These are phyloP conservation scores for Xylariales sp. DNA, from an alignment of 2,329 filamentous ascomycete species.

Conservation along the genomic window DNA sequence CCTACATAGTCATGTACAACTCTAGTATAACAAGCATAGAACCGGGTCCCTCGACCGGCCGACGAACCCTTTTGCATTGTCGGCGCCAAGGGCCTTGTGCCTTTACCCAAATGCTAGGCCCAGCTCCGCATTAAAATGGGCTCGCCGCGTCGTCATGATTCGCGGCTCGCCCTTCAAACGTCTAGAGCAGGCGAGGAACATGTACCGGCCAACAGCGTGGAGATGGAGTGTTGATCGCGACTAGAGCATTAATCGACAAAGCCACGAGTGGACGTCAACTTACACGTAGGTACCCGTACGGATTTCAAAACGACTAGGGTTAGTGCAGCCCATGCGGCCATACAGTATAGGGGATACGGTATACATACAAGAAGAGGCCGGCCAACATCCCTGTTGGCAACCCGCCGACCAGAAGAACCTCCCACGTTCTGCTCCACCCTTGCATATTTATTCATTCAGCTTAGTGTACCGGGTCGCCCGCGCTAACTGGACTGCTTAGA, in stretches of 20 bases:
- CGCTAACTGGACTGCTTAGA: background rate
- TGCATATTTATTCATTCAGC: background rate
- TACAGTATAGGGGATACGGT: conserved; percentile 5
- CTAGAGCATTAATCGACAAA: background rate
- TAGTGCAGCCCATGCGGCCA: background rate
- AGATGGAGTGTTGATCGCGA: background rate
- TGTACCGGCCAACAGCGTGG: conserved; percentile 5
- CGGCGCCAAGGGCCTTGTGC: background rate
- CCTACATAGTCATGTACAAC: conserved; percentile 6
- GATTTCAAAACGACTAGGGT: background rate
- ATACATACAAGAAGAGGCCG: background rate
- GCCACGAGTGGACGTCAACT: conserved; percentile 18
- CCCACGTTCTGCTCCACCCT: conserved; percentile 11
- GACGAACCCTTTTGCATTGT: background rate
- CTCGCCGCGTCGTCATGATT: conserved; percentile 23
- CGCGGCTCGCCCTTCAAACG: conserved; percentile 8
- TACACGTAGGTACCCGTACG: background rate
- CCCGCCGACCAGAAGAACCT: background rate
- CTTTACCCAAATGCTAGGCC: background rate
- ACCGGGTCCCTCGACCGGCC: background rate
- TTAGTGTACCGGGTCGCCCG: background rate
- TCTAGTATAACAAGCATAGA: background rate
- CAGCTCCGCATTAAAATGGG: conserved; percentile 26
- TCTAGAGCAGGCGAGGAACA: background rate
- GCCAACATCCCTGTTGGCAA: conserved; percentile 5